Evolutionary conservation across 352 stramenopile species (phyloP).

Genomic region (Pythium dissotocum): DNA sequence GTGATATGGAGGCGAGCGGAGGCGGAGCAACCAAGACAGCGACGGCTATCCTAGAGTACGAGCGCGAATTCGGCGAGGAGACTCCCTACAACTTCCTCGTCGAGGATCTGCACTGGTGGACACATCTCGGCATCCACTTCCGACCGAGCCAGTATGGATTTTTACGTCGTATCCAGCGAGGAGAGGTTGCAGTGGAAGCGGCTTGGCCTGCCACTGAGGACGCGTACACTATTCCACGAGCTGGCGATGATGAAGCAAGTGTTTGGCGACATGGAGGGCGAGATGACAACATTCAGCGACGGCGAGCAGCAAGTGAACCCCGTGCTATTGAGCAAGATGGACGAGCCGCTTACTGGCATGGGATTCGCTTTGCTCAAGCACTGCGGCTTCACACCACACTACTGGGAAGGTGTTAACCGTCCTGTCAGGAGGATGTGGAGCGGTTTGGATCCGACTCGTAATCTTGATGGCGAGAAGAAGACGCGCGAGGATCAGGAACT

Average conservation of each 20-base stretch:
- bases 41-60: not conserved
- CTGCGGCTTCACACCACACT: not conserved
- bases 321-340: slow-evolving; percentile 3
- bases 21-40: not conserved
- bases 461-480: not conserved
- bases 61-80: not conserved
- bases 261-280: too few relatives aligned
- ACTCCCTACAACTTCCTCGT: not conserved
- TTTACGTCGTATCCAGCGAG: too few relatives aligned
- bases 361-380: not conserved
- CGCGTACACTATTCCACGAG: too few relatives aligned
- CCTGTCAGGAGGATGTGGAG: not conserved
- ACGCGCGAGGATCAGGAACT: not conserved
- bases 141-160: too few relatives aligned
- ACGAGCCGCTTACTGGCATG: not conserved
- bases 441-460: not conserved
- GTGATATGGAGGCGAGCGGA: not conserved
- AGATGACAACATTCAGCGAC: too few relatives aligned
- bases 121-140: not conserved
- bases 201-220: too few relatives aligned
- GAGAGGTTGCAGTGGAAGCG: too few relatives aligned
- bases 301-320: not conserved
- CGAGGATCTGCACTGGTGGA: not conserved
- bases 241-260: too few relatives aligned
- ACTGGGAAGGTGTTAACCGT: not conserved